Evolutionary conservation across 2,329 filamentous ascomycete genomes (phyloP).

Genomic region (Claviceps digitariae): DNA sequence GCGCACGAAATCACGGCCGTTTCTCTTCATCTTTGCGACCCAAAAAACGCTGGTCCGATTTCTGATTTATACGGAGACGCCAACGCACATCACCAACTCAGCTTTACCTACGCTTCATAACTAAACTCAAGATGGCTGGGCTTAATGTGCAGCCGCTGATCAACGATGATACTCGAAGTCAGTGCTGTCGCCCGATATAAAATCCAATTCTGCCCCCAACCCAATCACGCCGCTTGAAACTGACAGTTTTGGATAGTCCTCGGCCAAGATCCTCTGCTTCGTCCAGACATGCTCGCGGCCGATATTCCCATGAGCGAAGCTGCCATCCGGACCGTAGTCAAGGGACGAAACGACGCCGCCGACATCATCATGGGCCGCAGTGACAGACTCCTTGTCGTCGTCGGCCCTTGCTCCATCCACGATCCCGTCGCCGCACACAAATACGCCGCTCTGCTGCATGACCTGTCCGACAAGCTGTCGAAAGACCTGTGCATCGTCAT

Average conservation of each 20-base stretch:
- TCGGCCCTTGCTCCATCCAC: conserved; percentile 95
- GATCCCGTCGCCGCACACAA: conserved; percentile 79
- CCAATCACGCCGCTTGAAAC: neutral
- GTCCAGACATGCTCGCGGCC: conserved; percentile 71
- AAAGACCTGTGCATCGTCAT: conserved; percentile 85
- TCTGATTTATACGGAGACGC: neutral
- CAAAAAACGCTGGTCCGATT: neutral
- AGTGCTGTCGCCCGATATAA: conserved; percentile 11
- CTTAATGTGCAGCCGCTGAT: conserved; percentile 26
- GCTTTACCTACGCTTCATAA: neutral
- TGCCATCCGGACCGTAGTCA: conserved; percentile 55
- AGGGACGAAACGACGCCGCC: conserved; percentile 54
- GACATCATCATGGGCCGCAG: conserved; percentile 65
- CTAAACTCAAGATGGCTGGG: conserved; percentile 24
- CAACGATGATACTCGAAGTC: conserved; percentile 32
- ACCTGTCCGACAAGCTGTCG: conserved; percentile 64
- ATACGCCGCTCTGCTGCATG: conserved; percentile 70
- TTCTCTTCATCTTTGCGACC: neutral
- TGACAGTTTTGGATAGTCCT: conserved; percentile 47
- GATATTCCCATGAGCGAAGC: conserved; percentile 62
- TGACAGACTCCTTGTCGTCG: conserved; percentile 85
- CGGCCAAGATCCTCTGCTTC: conserved; percentile 87
- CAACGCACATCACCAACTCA: neutral
- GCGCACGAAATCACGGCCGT: neutral
- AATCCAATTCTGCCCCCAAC: neutral